Evolutionary conservation across 83 land plant genomes (phyloP).

Genomic region (Picea engelmannii): DNA sequence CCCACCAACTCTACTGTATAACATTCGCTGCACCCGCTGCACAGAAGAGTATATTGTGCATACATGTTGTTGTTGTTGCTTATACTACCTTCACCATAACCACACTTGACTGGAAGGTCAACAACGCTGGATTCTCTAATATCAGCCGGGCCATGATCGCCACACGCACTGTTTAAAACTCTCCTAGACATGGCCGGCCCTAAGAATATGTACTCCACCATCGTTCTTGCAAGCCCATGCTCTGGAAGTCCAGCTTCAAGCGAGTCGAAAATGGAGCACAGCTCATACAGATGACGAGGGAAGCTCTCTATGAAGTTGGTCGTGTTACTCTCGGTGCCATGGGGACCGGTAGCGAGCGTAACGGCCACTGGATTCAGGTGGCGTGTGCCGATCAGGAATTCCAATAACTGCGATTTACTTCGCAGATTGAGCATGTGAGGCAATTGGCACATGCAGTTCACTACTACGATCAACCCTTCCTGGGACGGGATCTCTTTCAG

Average conservation of each 20-base stretch:
- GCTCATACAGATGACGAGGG: constrained; percentile 19
- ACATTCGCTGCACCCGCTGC: no score
- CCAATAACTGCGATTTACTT: not conserved
- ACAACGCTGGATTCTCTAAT: not conserved
- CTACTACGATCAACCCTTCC: constrained; percentile 35
- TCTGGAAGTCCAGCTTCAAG: no score
- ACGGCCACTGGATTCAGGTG: no score
- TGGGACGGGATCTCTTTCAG: no score
- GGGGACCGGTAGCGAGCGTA: constrained; percentile 23
- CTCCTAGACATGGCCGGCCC: constrained; percentile 14
- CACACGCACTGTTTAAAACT: constrained; percentile 2
- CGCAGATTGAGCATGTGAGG: constrained; percentile 33
- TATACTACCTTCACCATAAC: not conserved
- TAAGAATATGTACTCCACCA: no score
- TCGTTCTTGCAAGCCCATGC: no score
- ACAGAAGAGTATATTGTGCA: not conserved
- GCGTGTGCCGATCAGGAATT: not conserved
- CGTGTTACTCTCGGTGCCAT: constrained; percentile 35
- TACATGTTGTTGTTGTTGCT: not conserved
- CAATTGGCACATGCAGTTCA: constrained; percentile 58
- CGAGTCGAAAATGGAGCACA: no score
- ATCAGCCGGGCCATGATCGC: not conserved
- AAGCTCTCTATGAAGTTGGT: constrained; percentile 31
- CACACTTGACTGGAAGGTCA: not conserved
- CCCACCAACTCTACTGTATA: no score